phyloP scores from a whole-genome alignment of 2,329 filamentous ascomycete species.

The Fusarium multiceps region DNA sequence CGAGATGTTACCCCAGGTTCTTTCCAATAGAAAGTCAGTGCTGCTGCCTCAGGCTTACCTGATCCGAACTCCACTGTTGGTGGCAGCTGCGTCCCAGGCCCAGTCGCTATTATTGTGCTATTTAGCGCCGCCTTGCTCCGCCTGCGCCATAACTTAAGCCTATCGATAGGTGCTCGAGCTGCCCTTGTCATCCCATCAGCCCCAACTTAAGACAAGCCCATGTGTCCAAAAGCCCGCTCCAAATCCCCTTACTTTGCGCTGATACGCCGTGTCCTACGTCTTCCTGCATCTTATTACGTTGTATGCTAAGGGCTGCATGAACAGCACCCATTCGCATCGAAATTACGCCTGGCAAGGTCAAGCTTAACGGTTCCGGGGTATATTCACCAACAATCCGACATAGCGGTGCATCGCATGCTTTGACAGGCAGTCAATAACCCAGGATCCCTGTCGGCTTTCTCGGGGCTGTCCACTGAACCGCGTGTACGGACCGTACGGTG shows the following conservation, averaged over 20 bases:
- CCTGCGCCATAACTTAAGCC: not conserved
- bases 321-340: conserved; percentile 25
- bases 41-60: conserved; percentile 21
- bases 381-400: conserved; percentile 2
- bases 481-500: conserved; percentile 34
- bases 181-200: conserved; percentile 7
- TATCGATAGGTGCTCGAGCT: not conserved
- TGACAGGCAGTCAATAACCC: conserved; percentile 18
- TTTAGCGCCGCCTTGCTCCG: conserved; percentile 10
- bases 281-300: conserved; percentile 34
- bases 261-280: conserved; percentile 31
- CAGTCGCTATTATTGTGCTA: not conserved
- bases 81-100: not conserved
- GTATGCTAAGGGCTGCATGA: conserved; percentile 30
- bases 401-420: conserved; percentile 25
- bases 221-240: conserved; percentile 26
- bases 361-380: conserved; percentile 18
- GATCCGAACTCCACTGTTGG: conserved; percentile 4
- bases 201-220: conserved; percentile 13
- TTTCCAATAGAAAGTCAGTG: not conserved
- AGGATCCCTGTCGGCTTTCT: conserved; percentile 24
- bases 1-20: conserved; percentile 27
- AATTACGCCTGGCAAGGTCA: conserved; percentile 29
- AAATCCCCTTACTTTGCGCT: conserved; percentile 27
- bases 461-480: conserved; percentile 34